These are phyloP conservation scores for Diplotaxis tenuifolia DNA, from an alignment of 345 rosid genomes.

Conservation along the genomic window DNA sequence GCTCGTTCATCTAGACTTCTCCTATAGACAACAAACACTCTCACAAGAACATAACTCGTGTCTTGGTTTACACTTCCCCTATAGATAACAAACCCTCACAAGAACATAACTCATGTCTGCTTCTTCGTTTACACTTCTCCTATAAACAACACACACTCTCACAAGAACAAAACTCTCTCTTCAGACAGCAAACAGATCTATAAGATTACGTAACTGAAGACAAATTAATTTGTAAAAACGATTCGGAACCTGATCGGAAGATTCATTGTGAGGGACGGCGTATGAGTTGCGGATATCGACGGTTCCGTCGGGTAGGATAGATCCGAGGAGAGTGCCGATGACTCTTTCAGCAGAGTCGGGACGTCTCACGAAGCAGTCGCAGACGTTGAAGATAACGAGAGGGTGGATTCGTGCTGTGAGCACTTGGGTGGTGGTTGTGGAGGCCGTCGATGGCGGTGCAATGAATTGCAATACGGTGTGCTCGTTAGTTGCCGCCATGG, in stretches of 20 bases:
- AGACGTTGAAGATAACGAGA: constrained; percentile 83
- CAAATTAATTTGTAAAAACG: background rate
- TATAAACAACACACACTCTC: background rate
- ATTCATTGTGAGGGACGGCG: constrained; percentile 98
- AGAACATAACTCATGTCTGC: background rate
- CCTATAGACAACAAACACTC: background rate
- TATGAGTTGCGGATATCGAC: constrained; percentile 92
- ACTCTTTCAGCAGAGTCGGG: constrained; percentile 94
- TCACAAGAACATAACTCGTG: background rate
- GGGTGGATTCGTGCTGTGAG: constrained; percentile 78
- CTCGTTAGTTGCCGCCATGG: constrained; percentile 75
- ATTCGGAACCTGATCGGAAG: constrained; percentile 66
- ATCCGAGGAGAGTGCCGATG: constrained; percentile 95
- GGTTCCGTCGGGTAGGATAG: constrained; percentile 78
- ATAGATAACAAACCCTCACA: background rate
- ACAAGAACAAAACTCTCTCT: background rate
- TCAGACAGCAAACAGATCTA: background rate
- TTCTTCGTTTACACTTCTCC: too few relatives aligned
- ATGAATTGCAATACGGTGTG: constrained; percentile 69
- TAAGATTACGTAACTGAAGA: background rate
- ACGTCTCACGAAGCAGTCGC: constrained; percentile 92
- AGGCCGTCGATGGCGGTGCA: constrained; percentile 29
- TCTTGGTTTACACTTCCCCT: background rate
- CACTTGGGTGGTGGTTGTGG: constrained; percentile 24
- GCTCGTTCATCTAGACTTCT: too few relatives aligned